These are phyloP conservation scores for Dioscorea alata DNA, from an alignment of 106 monocot genomes.

Conservation along the genomic window DNA sequence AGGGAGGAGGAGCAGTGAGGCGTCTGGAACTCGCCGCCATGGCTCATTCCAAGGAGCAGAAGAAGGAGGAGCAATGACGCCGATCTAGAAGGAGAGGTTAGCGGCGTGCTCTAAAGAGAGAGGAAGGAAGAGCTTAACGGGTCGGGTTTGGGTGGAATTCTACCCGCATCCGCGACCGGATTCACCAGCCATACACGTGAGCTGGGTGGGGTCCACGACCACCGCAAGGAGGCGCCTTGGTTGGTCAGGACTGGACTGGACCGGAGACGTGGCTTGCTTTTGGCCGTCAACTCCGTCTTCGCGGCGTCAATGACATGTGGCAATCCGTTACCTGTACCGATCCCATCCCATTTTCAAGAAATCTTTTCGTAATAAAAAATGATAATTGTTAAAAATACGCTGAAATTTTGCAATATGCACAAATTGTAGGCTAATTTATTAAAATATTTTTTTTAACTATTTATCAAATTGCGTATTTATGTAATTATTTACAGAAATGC, in stretches of 20 bases:
- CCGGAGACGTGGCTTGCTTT: background rate
- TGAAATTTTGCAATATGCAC: too few relatives aligned
- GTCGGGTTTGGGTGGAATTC: background rate
- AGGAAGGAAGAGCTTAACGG: background rate
- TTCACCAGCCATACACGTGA: slow-evolving; percentile 1
- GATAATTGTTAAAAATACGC: too few relatives aligned
- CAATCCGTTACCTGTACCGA: too few relatives aligned
- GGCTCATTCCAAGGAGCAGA: slow-evolving; percentile 7
- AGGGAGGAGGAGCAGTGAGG: slow-evolving; percentile 13
- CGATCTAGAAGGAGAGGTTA: background rate
- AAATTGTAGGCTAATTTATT: too few relatives aligned
- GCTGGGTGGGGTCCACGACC: background rate
- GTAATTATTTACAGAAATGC: too few relatives aligned
- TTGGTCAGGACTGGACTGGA: background rate
- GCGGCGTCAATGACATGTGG: too few relatives aligned
- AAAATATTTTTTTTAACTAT: too few relatives aligned
- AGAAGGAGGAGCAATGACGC: background rate
- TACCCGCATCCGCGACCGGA: background rate
- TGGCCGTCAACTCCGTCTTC: background rate
- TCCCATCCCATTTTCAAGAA: too few relatives aligned
- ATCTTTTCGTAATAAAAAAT: too few relatives aligned
- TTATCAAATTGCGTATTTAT: too few relatives aligned
- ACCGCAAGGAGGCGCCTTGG: background rate
- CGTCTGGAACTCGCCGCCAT: slow-evolving; percentile 51
- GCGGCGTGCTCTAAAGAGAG: too few relatives aligned